Evolutionary conservation across 805 yeast genomes (phyloP).

Genomic region (Wickerhamomyces kurtzmanii): DNA sequence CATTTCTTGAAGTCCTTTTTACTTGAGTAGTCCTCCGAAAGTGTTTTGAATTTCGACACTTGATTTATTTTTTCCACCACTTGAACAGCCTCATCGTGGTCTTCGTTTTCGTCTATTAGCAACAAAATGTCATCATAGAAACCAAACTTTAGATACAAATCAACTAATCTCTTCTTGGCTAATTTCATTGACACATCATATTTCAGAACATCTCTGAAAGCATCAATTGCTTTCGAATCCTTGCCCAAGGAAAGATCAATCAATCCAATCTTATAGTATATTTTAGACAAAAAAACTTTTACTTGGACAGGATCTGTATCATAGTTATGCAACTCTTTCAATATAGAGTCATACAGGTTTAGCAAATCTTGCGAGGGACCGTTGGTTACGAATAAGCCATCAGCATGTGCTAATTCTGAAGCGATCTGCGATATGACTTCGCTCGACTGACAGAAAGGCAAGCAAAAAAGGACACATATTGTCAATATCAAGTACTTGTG

Average conservation of each 20-base stretch:
- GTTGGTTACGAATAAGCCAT: conserved; percentile 5
- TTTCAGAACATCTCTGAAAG: conserved; percentile 37
- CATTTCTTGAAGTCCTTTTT: conserved; percentile 19
- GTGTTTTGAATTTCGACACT: too few species aligned
- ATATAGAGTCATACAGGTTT: conserved; percentile 9
- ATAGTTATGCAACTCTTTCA: conserved; percentile 3
- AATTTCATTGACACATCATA: conserved; percentile 28
- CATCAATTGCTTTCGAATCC: conserved; percentile 40
- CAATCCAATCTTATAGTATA: conserved; percentile 51
- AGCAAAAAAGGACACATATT: too few species aligned
- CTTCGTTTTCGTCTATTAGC: conserved; percentile 5
- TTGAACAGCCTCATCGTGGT: conserved; percentile 7
- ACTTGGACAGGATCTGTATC: conserved; percentile 3
- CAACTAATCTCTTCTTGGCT: conserved; percentile 39
- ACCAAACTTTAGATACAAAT: conserved; percentile 45
- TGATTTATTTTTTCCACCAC: conserved; percentile 9
- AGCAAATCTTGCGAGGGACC: conserved; percentile 14
- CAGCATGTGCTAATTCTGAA: conserved; percentile 3
- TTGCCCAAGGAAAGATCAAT: conserved; percentile 49
- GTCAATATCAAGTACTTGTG: too few species aligned
- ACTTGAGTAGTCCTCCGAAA: too few species aligned
- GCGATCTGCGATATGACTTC: background rate
- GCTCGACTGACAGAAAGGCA: too few species aligned
- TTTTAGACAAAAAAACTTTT: conserved; percentile 24
- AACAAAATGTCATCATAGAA: conserved; percentile 25